Base-by-base conservation (phyloP, 768 basidiomycete species). In the Pulveroboletus sp. region DNA sequence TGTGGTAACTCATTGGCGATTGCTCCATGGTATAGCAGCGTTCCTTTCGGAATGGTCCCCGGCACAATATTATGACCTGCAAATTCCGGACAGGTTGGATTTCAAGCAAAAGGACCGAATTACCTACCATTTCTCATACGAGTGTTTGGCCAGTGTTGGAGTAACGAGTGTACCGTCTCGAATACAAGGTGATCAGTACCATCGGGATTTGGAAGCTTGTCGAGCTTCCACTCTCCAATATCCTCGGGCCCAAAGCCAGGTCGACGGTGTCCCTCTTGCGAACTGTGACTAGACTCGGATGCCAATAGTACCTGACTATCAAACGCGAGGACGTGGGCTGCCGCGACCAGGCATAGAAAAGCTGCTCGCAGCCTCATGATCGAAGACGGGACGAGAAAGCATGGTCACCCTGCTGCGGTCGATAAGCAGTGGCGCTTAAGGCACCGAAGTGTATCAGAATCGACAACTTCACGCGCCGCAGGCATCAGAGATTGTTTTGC, bases 141-240 rank as follows among this genome's bases (percentile, higher is more conserved):
- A 6, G 75, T 74, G 43, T 76, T 73, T 12, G 73, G 70, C 75
- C 75, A 76, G 50, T 69, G 74, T 37, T 76, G 73, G 10, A 74
- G 61, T 0, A 61, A 20, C 64, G 54, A 32, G 65, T 55, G 23
- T 57, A 62, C 49, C 57, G 64, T 50, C 58, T 63, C 59, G 40
- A 61, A 60, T 2, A 61, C 50, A 23, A 60, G 51, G 37, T 57
- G 49, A 12, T 54, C 47, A 1, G 71, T 72, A 16, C 57, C 52
- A 49, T 63, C 60, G 9, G 56, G 49, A 27, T 55, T 49, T 1
- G 68, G 70, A 1, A 44, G 31, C 8, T 40, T 41, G n/a, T 63
- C 49, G 17, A 69, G 43, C 31, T 36, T 49, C 70, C 69, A 71
- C 1, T 44, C n/a, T 6, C 23, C n/a, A 1, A n/a, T 8, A 12